Evolutionary conservation across 2,329 filamentous ascomycete genomes (phyloP).

Genomic region (Calycina herbarum): DNA sequence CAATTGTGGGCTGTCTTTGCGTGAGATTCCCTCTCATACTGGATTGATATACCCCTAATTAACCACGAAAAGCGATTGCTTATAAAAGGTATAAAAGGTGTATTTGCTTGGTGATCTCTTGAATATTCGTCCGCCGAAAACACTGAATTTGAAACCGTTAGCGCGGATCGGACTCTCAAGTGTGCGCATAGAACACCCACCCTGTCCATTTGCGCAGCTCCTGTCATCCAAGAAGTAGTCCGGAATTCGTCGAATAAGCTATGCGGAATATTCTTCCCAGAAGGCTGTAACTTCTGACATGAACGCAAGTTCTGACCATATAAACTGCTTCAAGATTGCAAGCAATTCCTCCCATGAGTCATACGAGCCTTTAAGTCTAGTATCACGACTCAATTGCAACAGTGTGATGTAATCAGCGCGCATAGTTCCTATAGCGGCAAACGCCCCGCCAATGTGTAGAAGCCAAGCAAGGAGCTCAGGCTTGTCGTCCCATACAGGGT

Average conservation of each 20-base stretch:
- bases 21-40: neutral
- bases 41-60: too few relatives aligned
- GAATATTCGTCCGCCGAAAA: too few relatives aligned
- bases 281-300: conserved; percentile 34
- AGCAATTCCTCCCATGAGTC: conserved; percentile 39
- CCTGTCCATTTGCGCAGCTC: neutral
- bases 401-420: conserved; percentile 37
- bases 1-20: too few relatives aligned
- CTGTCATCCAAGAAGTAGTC: neutral
- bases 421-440: conserved; percentile 36
- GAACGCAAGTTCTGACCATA: conserved; percentile 45
- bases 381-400: conserved; percentile 25
- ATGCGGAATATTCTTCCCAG: conserved; percentile 35
- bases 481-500: conserved; percentile 38
- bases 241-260: neutral
- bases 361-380: conserved; percentile 26
- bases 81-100: too few relatives aligned
- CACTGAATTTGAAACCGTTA: too few relatives aligned
- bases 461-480: conserved; percentile 42
- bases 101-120: too few relatives aligned
- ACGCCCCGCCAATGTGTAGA: conserved; percentile 42
- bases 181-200: neutral
- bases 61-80: too few relatives aligned
- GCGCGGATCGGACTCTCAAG: neutral
- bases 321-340: conserved; percentile 39